Evolutionary conservation across 75 land plant genomes (phyloP), one percentile per base, ranked within the genome.

Genomic region (Picea sitchensis): DNA sequence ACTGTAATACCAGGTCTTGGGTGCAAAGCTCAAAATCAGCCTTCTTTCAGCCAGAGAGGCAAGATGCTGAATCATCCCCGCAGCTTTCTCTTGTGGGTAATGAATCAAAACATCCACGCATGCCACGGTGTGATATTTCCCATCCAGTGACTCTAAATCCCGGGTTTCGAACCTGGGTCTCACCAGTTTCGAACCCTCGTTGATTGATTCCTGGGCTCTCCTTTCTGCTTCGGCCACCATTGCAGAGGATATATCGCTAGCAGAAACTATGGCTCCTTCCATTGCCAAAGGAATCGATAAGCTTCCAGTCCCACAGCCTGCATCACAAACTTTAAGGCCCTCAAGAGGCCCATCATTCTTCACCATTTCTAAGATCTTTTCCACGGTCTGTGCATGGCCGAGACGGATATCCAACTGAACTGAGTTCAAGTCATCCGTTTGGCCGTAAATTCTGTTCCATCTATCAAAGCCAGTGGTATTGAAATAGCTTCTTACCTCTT

Each of bases 101-200:
- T 98, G 99, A 44, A 98, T 98, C 84, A 98, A 59, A 64, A 98
- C 99, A 83, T 98, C 99, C 32, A 98, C 58, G 57, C 99, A 98
- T 11, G 88, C 88, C 63, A 98, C 99, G 4, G 99, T 93, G 84
- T 98, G 83, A 62, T 88, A 98, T 80, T 85, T 93, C 65, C 99
- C 98, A 1, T 86, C 76, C 79, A 98, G 78, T 74, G 92, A 87
- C 87, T 98, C 99, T 60, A 98, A 77, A 79, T 98, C 99, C 47
- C 77, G 87, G 60, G 95, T 92, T 65, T 95, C 92, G 78, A 98
- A 98, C 79, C 78, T 85, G 3, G 98, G 99, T 4, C 32, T 65
- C 59, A 12, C 63, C 3, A 47, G 80, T 64, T 51, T 75, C 30
- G 34, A 63, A 38, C 36, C 69, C 44, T 58, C 57, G 8, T 67